phyloP scores from a whole-genome alignment of 2,329 filamentous ascomycete species.

The Colletotrichum orbiculare region DNA sequence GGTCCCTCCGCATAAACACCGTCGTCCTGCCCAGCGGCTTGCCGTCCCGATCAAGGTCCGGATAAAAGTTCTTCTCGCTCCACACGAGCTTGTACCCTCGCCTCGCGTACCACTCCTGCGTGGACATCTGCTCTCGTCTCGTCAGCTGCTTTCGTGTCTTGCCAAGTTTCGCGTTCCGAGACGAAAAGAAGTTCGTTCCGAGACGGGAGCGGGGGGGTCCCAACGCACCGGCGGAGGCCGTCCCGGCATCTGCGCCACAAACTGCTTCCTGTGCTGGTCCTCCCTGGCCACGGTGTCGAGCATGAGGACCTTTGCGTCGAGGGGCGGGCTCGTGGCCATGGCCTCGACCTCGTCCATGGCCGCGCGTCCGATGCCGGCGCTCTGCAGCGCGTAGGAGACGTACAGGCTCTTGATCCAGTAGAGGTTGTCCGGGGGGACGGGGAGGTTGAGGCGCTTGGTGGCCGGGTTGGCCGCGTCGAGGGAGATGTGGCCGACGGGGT shows the following conservation, averaged over 20 bases:
- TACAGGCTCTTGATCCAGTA: constrained; percentile 48
- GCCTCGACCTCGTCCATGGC: constrained; percentile 44
- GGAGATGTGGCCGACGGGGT: constrained; percentile 47
- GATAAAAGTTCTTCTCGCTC: constrained; percentile 37
- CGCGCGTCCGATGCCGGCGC: constrained; percentile 42
- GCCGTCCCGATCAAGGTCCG: constrained; percentile 16
- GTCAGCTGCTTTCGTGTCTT: too few relatives aligned
- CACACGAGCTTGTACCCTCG: constrained; percentile 43
- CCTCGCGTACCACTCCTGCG: constrained; percentile 45
- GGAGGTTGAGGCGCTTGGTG: constrained; percentile 23
- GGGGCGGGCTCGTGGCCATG: constrained; percentile 41
- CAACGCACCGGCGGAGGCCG: constrained; percentile 5
- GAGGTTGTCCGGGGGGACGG: constrained; percentile 37
- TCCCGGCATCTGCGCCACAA: background rate
- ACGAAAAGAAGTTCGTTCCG: background rate
- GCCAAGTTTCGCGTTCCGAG: background rate
- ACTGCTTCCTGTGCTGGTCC: constrained; percentile 28
- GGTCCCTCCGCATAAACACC: constrained; percentile 26
- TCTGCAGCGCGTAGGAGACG: constrained; percentile 40
- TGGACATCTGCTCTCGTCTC: constrained; percentile 38
- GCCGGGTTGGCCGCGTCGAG: constrained; percentile 39
- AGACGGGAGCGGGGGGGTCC: too few relatives aligned
- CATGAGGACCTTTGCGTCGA: constrained; percentile 41
- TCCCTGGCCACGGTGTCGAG: constrained; percentile 44
- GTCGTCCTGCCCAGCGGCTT: constrained; percentile 9